These are phyloP conservation scores for Penicillium nucicola DNA, from an alignment of 495 filamentous ascomycete genomes.

Conservation along the genomic window DNA sequence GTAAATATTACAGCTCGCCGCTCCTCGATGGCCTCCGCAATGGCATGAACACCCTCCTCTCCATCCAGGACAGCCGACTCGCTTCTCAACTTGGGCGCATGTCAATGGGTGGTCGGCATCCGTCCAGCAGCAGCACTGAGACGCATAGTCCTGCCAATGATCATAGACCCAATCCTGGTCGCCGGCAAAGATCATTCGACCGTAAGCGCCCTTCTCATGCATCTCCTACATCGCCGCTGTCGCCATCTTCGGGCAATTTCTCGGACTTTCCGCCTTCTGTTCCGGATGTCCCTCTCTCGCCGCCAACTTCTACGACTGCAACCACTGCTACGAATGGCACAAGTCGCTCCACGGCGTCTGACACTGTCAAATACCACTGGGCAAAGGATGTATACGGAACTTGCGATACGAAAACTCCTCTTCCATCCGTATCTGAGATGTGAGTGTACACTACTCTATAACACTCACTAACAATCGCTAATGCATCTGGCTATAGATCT, in stretches of 20 bases:
- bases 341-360: slow-evolving; percentile 31
- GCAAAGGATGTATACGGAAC: slow-evolving; percentile 46
- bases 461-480: background rate
- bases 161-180: slow-evolving; percentile 15
- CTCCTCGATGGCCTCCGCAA: slow-evolving; percentile 33
- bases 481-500: slow-evolving; percentile 31
- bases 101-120: slow-evolving; percentile 27
- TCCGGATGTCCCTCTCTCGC: slow-evolving; percentile 42
- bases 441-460: slow-evolving; percentile 19
- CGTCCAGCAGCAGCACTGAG: slow-evolving; percentile 28
- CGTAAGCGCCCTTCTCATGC: slow-evolving; percentile 28
- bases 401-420: slow-evolving; percentile 32
- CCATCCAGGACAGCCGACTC: slow-evolving; percentile 36
- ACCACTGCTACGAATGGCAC: slow-evolving; percentile 24
- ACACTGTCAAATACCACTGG: slow-evolving; percentile 47
- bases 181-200: slow-evolving; percentile 39
- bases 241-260: slow-evolving; percentile 30
- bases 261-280: slow-evolving; percentile 36
- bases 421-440: slow-evolving; percentile 38
- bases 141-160: slow-evolving; percentile 29
- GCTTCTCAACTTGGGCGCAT: slow-evolving; percentile 35
- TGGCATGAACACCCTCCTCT: slow-evolving; percentile 32
- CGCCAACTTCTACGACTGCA: slow-evolving; percentile 30
- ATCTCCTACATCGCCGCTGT: slow-evolving; percentile 31
- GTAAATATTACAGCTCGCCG: slow-evolving; percentile 25